phyloP scores from a whole-genome alignment of 495 filamentous ascomycete genomes.

The Trichoderma orchidacearum region DNA sequence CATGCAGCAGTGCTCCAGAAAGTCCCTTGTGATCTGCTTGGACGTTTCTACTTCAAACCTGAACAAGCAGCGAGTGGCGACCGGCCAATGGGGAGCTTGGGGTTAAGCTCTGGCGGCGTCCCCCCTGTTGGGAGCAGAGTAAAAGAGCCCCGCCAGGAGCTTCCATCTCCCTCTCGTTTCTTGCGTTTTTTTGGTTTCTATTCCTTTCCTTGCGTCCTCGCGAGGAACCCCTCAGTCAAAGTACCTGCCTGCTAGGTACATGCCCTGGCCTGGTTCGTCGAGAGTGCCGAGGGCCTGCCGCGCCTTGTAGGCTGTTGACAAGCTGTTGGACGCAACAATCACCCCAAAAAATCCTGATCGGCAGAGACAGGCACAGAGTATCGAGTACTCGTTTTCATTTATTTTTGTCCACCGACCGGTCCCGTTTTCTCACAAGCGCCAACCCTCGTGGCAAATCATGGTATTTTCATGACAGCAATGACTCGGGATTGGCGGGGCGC shows the following conservation, averaged over 20 bases:
- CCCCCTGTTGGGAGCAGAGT: background rate
- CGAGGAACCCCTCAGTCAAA: constrained; percentile 18
- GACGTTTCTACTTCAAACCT: background rate
- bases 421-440: background rate
- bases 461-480: background rate
- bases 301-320: no score
- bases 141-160: background rate
- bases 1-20: background rate
- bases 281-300: no score
- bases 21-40: constrained; percentile 2
- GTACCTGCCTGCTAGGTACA: no score
- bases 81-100: constrained; percentile 3
- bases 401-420: background rate
- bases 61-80: background rate
- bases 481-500: background rate
- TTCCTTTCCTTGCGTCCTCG: constrained; percentile 45
- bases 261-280: no score
- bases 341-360: background rate
- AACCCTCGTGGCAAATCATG: background rate
- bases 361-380: background rate
- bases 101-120: background rate
- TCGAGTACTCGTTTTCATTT: no score
- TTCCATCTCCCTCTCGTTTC: constrained; percentile 17
- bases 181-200: constrained; percentile 35
- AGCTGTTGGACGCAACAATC: background rate